Base-by-base conservation (phyloP, 805 yeast species). In the Zygotorulaspora sp. region DNA sequence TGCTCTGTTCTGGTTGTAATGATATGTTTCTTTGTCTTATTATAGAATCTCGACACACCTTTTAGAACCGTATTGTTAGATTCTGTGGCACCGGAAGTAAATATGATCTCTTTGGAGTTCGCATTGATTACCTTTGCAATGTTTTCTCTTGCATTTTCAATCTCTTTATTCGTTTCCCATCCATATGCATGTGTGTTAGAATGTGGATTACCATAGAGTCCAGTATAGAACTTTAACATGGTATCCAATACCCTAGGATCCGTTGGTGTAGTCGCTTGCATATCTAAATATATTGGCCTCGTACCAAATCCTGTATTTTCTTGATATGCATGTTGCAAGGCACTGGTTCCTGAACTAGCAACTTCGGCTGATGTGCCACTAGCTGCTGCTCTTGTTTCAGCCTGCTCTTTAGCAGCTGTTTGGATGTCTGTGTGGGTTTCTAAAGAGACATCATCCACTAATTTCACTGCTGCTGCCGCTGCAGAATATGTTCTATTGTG, bases 51-150 rank as follows among this genome's bases (percentile, higher is more conserved):
- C 2, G 96, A 90, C 11, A 92, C 95, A 58, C 99, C 99, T 66
- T 92, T 92, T 50, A 92, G 66, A 19, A 84, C 89, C 86, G 86
- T 85, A 62, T 94, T 92, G 68, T 92, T 92, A 31, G 92, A 79
- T 63, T 92, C 99, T 4, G 99, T 92, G 41, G 99, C 99, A 41
- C 99, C 99, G 2, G 94, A 82, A 0, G 97, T 92, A 70, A 92
- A 89, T 32, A 92, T 83, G 52, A 92, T 92, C 66, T 92, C 98
- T 67, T 90, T 90, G 38, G 97, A 85, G 60, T 92, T 96, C 22
- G 98, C 98, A 20, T 78, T 77, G 52, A 92, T 87, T 37, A 92
- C 75, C 20, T 71, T 71, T 2, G 98, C 97, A 36, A 92, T 71
- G 53, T 90, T 74, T 36, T 68, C 71, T 54, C 99, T 76, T 5